phyloP scores from a whole-genome alignment of 805 yeast species.

The Myxozyma geophila region DNA sequence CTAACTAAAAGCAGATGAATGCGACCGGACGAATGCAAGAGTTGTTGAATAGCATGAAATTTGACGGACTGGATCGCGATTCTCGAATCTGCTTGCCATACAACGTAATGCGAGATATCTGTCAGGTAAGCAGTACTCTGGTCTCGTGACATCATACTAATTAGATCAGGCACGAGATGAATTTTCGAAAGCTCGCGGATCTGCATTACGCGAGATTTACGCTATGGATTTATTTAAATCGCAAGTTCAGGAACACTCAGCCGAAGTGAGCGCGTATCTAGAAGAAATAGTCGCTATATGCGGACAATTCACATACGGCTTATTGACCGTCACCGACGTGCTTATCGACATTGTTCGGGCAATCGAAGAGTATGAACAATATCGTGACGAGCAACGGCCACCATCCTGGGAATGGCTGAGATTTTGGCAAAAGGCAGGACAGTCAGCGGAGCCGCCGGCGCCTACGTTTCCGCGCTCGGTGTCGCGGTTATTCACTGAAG shows the following conservation, averaged over 20 bases:
- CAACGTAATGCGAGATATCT: neutral
- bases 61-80: slow-evolving; percentile 5
- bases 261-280: slow-evolving; percentile 55
- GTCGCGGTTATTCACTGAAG: neutral
- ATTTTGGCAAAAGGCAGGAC: slow-evolving; percentile 1
- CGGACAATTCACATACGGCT: slow-evolving; percentile 72
- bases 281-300: slow-evolving; percentile 85
- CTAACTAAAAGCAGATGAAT: neutral
- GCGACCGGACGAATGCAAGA: neutral
- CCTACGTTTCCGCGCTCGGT: neutral
- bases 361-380: slow-evolving; percentile 8
- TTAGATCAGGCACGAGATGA: slow-evolving; percentile 44
- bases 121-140: neutral
- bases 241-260: slow-evolving; percentile 41
- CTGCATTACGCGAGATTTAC: slow-evolving; percentile 63
- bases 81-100: neutral
- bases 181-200: slow-evolving; percentile 59
- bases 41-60: slow-evolving; percentile 1
- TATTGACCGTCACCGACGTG: slow-evolving; percentile 65
- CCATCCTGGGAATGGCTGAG: slow-evolving; percentile 18
- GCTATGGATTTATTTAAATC: slow-evolving; percentile 56
- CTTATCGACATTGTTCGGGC: slow-evolving; percentile 43
- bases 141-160: too few species aligned
- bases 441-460: too few species aligned
- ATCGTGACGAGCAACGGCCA: neutral